Percentiles rank a stretch among this genome's conserved stretches.
phyloP scores from a whole-genome alignment of 352 stramenopile genomes.

The Blastocystis sp. region DNA sequence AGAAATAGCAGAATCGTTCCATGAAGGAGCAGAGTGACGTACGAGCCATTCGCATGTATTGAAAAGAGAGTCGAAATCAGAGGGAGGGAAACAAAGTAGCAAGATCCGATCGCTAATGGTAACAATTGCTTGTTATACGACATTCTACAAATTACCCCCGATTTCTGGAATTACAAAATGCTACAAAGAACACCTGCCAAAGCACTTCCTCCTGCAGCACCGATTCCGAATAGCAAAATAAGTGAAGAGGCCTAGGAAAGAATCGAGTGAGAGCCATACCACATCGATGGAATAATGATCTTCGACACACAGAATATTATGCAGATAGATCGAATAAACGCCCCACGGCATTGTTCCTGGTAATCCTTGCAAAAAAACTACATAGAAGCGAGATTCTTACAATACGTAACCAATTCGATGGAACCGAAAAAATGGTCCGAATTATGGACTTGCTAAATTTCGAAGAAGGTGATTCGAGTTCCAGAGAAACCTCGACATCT shows the following conservation, averaged over 20 bases:
- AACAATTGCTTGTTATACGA: conserved; percentile 37
- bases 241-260: not conserved
- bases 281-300: not conserved
- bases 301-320: conserved; percentile 26
- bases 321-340: conserved; percentile 53
- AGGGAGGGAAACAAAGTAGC: conserved; percentile 45
- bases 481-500: not conserved
- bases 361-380: conserved; percentile 27
- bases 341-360: conserved; percentile 37
- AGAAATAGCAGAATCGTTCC: not conserved
- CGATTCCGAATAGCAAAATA: not conserved
- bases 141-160: not conserved
- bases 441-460: not conserved
- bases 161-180: not conserved
- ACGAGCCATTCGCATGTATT: not conserved
- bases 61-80: conserved; percentile 23
- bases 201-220: conserved; percentile 1
- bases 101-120: not conserved
- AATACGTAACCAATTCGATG: conserved; percentile 9
- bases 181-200: not conserved
- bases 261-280: not conserved
- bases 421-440: not conserved
- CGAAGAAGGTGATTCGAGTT: not conserved
- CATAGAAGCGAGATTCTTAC: not conserved
- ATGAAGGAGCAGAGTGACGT: not conserved